Evolutionary conservation across 306 rosid genomes (phyloP).

Genomic region (Cucumis melo): DNA sequence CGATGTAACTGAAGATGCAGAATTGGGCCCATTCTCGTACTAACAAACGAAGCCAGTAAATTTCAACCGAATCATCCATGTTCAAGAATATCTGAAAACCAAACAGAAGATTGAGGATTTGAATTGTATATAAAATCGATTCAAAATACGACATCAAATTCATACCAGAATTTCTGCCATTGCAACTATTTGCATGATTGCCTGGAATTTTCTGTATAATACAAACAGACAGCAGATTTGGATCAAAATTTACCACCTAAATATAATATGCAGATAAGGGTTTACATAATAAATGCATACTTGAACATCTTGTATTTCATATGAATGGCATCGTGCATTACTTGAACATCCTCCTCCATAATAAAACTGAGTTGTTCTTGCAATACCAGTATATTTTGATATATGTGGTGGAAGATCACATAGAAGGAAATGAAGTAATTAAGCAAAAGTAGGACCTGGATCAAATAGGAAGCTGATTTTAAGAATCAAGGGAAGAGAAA

Average conservation of each 20-base stretch:
- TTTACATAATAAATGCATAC: slow-evolving; percentile 25
- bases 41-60: slow-evolving; percentile 77
- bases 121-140: not conserved
- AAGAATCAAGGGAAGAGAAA: slow-evolving; percentile 5
- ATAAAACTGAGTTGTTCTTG: slow-evolving; percentile 64
- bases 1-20: slow-evolving; percentile 81
- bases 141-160: not conserved
- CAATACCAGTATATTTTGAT: slow-evolving; percentile 61
- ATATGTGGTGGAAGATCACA: slow-evolving; percentile 71
- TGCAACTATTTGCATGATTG: slow-evolving; percentile 94
- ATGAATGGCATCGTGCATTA: slow-evolving; percentile 69
- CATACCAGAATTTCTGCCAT: slow-evolving; percentile 75
- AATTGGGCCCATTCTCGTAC: slow-evolving; percentile 82
- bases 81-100: slow-evolving; percentile 57
- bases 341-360: slow-evolving; percentile 56
- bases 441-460: slow-evolving; percentile 75
- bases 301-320: slow-evolving; percentile 84
- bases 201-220: slow-evolving; percentile 70
- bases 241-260: not conserved
- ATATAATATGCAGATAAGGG: not conserved
- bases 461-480: slow-evolving; percentile 5
- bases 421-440: slow-evolving; percentile 71
- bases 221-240: slow-evolving; percentile 1
- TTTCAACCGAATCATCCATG: slow-evolving; percentile 55
- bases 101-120: slow-evolving; percentile 8